Base-by-base conservation (phyloP, 805 yeast species). In the Candida ascalaphidarum region DNA sequence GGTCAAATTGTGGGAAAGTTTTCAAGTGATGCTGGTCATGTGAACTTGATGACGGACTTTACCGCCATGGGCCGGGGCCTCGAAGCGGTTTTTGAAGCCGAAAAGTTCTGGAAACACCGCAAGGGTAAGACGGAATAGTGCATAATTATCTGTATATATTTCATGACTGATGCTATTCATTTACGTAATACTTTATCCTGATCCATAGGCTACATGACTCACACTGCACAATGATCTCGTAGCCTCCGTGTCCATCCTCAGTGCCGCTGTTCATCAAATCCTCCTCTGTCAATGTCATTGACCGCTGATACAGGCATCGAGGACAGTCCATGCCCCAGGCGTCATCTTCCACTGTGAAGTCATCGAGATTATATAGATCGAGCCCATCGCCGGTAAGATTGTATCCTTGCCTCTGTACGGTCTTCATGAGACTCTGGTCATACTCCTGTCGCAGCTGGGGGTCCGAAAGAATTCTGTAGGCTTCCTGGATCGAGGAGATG, bases 121-220 rank as follows among this genome's bases (percentile, higher is more conserved):
- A 21, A 11, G 13, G 6, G 22, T 5, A 7, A 7, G 22, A 21
- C 7, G 22, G 13, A 7, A 5, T 6, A 17, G 8, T 7, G 18
- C 18, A 17, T 17, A 8, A 17, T 17, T 7, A 7, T 17, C 18
- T 17, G 18, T 17, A 17, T 17, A 17, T 17, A 17, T 17, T 17
- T 21, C 21, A 14, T 21, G 21, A 21, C 20, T 15, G 20, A 24
- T 29, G 28, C 26, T 48, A 50, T 5, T 46, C 51, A 15, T 40
- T 59, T 37, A 74, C 86, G 39, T 63, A 73, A 44, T 78, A 83
- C 37, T 64, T 67, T 2, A 89, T 86, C 28, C 74, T 74, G 15
- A 89, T 53, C 95, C 96, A 89, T 17, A 86, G 48, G 48, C 94
- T 82, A 50, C 97, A 89, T 18, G 81, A 76, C 9, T 58, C 48